Evolutionary conservation across 1,139 yeast species (phyloP), one percentile per base, ranked within the genome.

Genomic region (Wickerhamomyces sp.): DNA sequence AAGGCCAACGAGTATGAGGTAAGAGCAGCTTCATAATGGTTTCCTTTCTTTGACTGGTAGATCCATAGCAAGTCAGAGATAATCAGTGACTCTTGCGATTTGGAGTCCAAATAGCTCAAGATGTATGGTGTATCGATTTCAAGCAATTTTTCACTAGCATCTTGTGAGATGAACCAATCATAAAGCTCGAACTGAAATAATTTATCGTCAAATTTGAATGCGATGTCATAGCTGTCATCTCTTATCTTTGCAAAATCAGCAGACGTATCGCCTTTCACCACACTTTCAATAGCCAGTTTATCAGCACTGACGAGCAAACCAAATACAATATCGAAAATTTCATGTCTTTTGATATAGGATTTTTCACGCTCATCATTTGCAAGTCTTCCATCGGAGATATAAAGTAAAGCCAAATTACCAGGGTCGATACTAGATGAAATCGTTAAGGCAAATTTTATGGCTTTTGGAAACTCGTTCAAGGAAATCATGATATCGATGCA

Each of bases 181-280:
- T 93, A 93, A 46, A 91, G 75, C 46, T 85, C 84, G 58, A 81
- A 87, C 46, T 93, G 98, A 69, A 93, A 93, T 13, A 77, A 58
- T 52, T 81, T 86, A 53, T 91, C 97, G 32, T 72, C 68, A 32
- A 83, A 80, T 12, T 74, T 72, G 51, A 87, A 78, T 43, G 94
- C 86, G 11, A 83, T 72, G 16, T 72, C 72, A 52, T 89, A 89
- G 19, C 93, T 76, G 30, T 75, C 71, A 47, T 85, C 85, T 47
- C 95, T 72, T 18, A 80, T 58, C 44, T 73, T 75, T 30, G 73
- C 66, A 42, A 73, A 70, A 38, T 76, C 84, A 7, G 38, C 41
- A 29, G 23, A 33, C 7, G 42, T 44, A 18, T 41, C 46, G 11
- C 19, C 17, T 9, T 35, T 29, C 18, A 40, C 24, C 2, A 37